Evolutionary conservation across 805 yeast species (phyloP), one percentile per base, ranked within the genome.

Genomic region (Wickerhamomyces tratensis): DNA sequence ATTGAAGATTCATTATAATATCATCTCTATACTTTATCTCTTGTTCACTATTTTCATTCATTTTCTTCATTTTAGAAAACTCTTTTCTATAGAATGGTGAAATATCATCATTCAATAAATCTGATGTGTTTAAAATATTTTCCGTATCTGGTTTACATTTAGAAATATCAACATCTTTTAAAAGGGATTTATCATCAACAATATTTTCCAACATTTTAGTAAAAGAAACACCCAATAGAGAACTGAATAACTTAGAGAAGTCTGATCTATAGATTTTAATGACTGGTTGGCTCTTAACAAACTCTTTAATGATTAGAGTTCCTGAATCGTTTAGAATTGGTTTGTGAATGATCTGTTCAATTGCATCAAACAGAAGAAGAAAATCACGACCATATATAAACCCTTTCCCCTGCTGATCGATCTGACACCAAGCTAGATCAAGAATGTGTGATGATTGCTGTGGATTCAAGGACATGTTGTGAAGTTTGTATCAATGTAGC

Each of bases 201-300:
- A 49, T 44, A 36, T 47, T 42, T 26, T 46, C 51, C 3, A 61
- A 50, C 0, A 62, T 60, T 15, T 51, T 53, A n/a, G 44, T 49
- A 41, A 62, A 61, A 1, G 58, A 50, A n/a, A 51, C 47, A 4
- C 68, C 68, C 7, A 60, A 44, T 25, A 66, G 45, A 7, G 60
- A 56, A 26, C 51, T 51, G 40, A 64, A 63, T 20, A 62, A 43
- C 14, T 53, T 47, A 30, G 50, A 45, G 49, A 63, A 61, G 15
- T 63, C 66, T 9, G 56, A 50, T 43, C 57, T 64, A 41, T 56
- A 52, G 1, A 65, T 51, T 39, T 60, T 59, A 36, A 50, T 49
- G 37, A 52, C 50, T n/a, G 54, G 52, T 27, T 62, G 55, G 7
- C 56, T 58, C 15, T 47, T 53, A 11, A 59, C 50, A 44, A 57